phyloP scores from a whole-genome alignment of 768 basidiomycete genomes.

The Roridomyces roridus region DNA sequence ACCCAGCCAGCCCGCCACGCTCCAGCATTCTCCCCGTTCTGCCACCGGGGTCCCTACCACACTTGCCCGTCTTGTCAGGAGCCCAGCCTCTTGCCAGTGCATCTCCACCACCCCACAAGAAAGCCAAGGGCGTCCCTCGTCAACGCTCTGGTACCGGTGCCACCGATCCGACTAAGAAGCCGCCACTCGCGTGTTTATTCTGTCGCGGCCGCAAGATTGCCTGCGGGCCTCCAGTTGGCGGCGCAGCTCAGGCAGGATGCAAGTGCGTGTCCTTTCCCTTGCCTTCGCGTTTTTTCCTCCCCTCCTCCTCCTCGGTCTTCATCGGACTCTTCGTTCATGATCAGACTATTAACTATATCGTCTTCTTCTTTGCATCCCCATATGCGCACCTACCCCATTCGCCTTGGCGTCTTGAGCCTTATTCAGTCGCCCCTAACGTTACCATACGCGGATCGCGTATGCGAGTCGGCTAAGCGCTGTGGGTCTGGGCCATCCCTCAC shows the following conservation, averaged over 20 bases:
- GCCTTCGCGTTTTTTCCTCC: neutral
- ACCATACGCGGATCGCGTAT: too few species aligned
- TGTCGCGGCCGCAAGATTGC: constrained; percentile 75
- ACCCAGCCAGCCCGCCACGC: neutral
- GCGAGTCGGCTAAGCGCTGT: too few species aligned
- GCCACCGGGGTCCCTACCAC: neutral
- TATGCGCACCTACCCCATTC: neutral
- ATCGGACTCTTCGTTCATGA: too few species aligned
- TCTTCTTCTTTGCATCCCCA: neutral
- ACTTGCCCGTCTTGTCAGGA: neutral
- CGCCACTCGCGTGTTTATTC: constrained; percentile 67
- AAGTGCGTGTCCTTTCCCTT: constrained; percentile 53
- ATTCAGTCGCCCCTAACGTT: too few species aligned
- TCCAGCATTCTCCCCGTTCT: neutral
- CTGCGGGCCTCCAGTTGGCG: constrained; percentile 56
- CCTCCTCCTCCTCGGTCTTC: neutral
- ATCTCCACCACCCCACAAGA: neutral
- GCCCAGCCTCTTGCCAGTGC: neutral
- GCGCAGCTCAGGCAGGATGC: constrained; percentile 67
- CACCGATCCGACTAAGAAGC: constrained; percentile 47
- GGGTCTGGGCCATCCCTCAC: neutral
- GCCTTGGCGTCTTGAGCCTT: neutral
- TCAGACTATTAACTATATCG: neutral
- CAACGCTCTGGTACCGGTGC: neutral
- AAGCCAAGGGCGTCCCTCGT: neutral